A percentile compares a stretch with the other conserved stretches of the same genome.
Evolutionary conservation across 345 rosid genomes (phyloP).

Genomic region (Hevea brasiliensis): DNA sequence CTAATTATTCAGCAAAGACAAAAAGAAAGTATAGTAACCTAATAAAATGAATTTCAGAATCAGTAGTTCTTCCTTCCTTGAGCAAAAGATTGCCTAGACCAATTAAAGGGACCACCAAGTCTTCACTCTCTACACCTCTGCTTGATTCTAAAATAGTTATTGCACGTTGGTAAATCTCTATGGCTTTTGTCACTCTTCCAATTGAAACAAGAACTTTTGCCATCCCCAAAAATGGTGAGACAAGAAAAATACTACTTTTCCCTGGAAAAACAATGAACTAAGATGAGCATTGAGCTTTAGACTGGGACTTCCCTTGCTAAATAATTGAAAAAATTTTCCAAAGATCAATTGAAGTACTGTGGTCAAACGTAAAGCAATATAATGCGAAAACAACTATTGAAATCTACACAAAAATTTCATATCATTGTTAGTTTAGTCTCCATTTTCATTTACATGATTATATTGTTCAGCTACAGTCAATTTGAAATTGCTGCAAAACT

Average conservation of each 20-base stretch:
- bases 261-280: slow-evolving; percentile 38
- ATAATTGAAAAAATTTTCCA: background rate
- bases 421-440: background rate
- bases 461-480: background rate
- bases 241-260: slow-evolving; percentile 49
- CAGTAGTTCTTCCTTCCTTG: slow-evolving; percentile 63
- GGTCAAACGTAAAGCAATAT: background rate
- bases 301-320: background rate
- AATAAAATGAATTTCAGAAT: slow-evolving; percentile 55
- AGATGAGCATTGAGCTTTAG: slow-evolving; percentile 2
- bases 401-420: background rate
- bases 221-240: slow-evolving; percentile 71
- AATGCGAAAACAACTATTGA: background rate
- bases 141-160: slow-evolving; percentile 59
- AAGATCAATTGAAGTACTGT: background rate
- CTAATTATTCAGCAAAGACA: slow-evolving; percentile 7
- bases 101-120: slow-evolving; percentile 63
- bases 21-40: slow-evolving; percentile 44
- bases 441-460: background rate
- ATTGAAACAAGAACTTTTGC: slow-evolving; percentile 69
- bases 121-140: slow-evolving; percentile 72
- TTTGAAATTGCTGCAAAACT: background rate
- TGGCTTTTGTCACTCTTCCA: slow-evolving; percentile 60
- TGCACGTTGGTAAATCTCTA: slow-evolving; percentile 49
- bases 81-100: slow-evolving; percentile 74